Evolutionary conservation across 345 rosid genomes (phyloP).

Genomic region (Salix exigua): DNA sequence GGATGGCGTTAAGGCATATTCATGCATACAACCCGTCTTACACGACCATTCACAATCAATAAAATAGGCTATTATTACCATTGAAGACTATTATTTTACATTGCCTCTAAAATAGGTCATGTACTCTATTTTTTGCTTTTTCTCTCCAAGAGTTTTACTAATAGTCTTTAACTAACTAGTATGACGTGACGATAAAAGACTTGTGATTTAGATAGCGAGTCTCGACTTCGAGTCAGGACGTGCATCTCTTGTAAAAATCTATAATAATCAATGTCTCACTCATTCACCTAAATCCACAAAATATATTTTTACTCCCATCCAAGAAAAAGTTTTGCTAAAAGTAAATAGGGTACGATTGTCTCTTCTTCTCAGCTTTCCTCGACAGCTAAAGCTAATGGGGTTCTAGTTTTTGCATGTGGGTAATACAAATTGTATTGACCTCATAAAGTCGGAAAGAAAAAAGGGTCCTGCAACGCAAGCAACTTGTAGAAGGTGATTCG

Average conservation of each 20-base stretch:
- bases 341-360: not conserved
- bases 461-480: not conserved
- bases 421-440: not conserved
- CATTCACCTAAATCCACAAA: accelerated
- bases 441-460: not conserved
- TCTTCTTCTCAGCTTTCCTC: not conserved
- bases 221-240: accelerated
- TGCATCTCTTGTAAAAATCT: accelerated
- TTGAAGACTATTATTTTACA: too few relatives aligned
- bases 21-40: too few relatives aligned
- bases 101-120: too few relatives aligned
- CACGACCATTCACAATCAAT: too few relatives aligned
- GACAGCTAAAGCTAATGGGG: not conserved
- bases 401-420: conserved; percentile 4
- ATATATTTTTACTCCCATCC: too few relatives aligned
- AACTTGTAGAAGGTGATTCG: not conserved
- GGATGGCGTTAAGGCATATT: too few relatives aligned
- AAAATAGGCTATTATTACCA: too few relatives aligned
- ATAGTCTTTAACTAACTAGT: too few relatives aligned
- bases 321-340: too few relatives aligned
- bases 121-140: too few relatives aligned
- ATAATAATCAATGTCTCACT: accelerated
- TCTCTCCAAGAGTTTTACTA: too few relatives aligned
- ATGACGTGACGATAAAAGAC: accelerated
- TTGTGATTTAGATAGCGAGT: accelerated